Evolutionary conservation across 495 filamentous ascomycete genomes (phyloP), one percentile per base, ranked within the genome.

Genomic region (Tuber microsphaerosporum): DNA sequence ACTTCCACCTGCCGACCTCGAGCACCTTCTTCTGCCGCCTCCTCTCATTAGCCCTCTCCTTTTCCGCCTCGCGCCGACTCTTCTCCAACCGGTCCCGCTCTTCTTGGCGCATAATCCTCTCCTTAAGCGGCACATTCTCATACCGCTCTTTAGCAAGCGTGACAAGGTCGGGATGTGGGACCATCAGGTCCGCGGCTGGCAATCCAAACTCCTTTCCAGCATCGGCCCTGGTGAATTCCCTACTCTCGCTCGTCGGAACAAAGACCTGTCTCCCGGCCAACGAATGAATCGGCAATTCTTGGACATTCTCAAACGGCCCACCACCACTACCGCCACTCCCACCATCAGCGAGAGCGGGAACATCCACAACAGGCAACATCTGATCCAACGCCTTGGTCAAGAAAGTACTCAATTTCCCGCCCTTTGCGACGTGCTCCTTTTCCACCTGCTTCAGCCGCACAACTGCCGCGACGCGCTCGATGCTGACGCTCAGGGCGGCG

Each of bases 151-250:
- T 85, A 77, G 92, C 90, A 73, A 90, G 83, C 44, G 87, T 82
- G 31, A 97, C 86, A 65, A 98, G 86, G 80, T 97, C 91, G 2
- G 94, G 93, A 83, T 97, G 93, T 10, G 94, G 94, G 70, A 98
- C 92, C 81, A 93, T 91, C 70, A 89, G 85, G 78, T 99, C 96
- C 10, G 93, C 90, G 9, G 96, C 91, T 68, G 95, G 89, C 61
- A 98, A 88, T 22, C 87, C 88, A 84, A 99, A 98, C 56, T 92
- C 93, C 78, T 91, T 90, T 51, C 91, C 96, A 12, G 95, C 96
- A 83, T 98, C 94, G 42, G 85, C 88, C 83, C 96, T 92, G 8
- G 92, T 97, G 84, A 97, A 98, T 48, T 90, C 86, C 34, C 93
- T 90, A 26, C 94, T 97, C 84, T 99, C 95, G 16, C 95, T 91